These are phyloP conservation scores for Citrus cavaleriei DNA, from an alignment of 345 rosid species.

Conservation along the genomic window DNA sequence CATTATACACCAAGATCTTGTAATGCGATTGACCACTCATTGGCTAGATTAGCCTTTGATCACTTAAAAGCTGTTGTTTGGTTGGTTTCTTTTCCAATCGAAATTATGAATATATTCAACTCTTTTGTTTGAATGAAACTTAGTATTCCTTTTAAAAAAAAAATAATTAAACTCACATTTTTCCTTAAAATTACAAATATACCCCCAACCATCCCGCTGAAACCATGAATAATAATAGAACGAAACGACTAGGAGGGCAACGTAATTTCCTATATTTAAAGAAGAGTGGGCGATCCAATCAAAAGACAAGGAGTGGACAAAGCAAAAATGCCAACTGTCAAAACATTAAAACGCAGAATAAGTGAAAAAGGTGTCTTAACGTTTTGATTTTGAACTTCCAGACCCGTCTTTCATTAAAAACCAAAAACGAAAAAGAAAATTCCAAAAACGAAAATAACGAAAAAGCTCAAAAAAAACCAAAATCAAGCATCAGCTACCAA, in stretches of 20 bases:
- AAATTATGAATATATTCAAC: no score
- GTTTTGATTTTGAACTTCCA: neutral
- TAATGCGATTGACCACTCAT: no score
- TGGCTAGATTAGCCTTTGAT: no score
- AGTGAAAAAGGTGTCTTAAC: neutral
- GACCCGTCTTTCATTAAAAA: neutral
- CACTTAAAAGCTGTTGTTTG: no score
- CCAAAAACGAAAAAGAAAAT: neutral
- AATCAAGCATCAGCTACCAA: neutral
- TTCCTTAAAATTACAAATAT: neutral
- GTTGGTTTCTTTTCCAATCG: no score
- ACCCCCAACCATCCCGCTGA: neutral
- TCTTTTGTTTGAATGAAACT: no score
- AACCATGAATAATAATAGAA: neutral
- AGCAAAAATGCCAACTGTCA: constrained; percentile 22
- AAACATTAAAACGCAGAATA: neutral
- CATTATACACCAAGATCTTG: no score
- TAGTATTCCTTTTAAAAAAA: accelerated
- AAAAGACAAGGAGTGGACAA: neutral
- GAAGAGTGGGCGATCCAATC: neutral
- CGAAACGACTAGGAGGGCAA: neutral
- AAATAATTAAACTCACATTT: no score
- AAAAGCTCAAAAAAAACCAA: neutral
- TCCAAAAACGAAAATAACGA: neutral
- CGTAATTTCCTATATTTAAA: neutral